Base-by-base conservation (phyloP, 1,284 basidiomycete genomes). In the Cryptococcus amylolentus region DNA sequence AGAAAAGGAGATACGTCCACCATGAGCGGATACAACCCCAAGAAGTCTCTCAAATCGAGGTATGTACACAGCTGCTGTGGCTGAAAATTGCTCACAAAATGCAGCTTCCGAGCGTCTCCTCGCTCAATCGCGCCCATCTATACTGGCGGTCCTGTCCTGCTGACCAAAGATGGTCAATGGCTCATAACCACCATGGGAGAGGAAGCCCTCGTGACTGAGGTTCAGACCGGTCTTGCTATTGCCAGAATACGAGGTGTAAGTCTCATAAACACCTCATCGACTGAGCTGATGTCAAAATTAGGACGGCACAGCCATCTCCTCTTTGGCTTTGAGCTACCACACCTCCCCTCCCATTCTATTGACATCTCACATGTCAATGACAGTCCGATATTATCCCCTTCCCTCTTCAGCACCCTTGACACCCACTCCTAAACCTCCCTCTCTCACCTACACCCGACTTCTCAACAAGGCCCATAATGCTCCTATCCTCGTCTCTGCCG, bases 141-240 rank as follows among this genome's bases (percentile, higher is more conserved):
- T 72, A 96, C 91, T 0, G 85, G 85, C 49, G 94, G 94, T 28
- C 88, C 91, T 7, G 86, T 93, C 39, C 84, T 90, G 10, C 79
- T 92, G 44, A 87, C 89, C 5, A 77, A 81, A 53, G 91, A 97
- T 81, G 93, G 90, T 45, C 79, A 80, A 49, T 85, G 82, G 73
- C 81, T 98, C 31, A 83, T 94, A 53, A 91, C 91, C 37, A 92
- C 91, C 60, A 84, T 98, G 49, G 86, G 85, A 51, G 90, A 96
- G 68, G 86, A 93, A 61, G 87, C 89, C 1, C 71, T 95, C 18
- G 78, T 95, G 50, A 95, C 92, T 10, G 86, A 95, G 64, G 80
- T 93, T 10, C 77, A 80, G 35, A 85, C 83, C 38, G 92, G 93
- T 5, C 77, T 80, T 43, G 82, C 88, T 57, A 83, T 97, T 46